Evolutionary conservation across 331 rosid species (phyloP).

Genomic region (Cydonia oblonga): DNA sequence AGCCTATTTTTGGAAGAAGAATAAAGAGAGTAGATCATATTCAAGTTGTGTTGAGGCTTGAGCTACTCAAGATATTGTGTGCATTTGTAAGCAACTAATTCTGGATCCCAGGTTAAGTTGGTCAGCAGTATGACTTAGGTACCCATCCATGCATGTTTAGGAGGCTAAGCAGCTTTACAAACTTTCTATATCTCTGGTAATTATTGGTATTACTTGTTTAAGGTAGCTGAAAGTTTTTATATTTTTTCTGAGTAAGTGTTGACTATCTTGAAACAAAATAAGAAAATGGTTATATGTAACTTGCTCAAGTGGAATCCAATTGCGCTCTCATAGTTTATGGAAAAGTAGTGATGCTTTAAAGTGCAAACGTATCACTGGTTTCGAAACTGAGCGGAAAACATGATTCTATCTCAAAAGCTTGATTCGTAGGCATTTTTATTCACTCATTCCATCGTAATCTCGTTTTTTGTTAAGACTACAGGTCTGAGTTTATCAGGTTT

Average conservation of each 20-base stretch:
- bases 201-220: not conserved
- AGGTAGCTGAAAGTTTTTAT: not conserved
- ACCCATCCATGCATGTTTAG: not conserved
- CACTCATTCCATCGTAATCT: not conserved
- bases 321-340: not conserved
- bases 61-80: not conserved
- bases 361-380: not conserved
- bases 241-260: not conserved
- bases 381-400: not conserved
- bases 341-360: not conserved
- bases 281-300: not conserved
- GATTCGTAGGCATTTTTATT: not conserved
- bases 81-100: not conserved
- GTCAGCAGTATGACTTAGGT: not conserved
- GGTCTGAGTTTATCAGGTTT: not conserved
- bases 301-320: not conserved
- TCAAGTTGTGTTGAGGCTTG: not conserved
- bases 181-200: not conserved
- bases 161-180: not conserved
- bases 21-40: not conserved
- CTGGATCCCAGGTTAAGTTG: not conserved
- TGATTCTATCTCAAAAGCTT: not conserved
- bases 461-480: not conserved
- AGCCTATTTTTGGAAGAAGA: not conserved
- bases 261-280: not conserved